These are phyloP conservation scores for Xenoacremonium recifei DNA, from an alignment of 2,329 filamentous ascomycete genomes.

Conservation along the genomic window DNA sequence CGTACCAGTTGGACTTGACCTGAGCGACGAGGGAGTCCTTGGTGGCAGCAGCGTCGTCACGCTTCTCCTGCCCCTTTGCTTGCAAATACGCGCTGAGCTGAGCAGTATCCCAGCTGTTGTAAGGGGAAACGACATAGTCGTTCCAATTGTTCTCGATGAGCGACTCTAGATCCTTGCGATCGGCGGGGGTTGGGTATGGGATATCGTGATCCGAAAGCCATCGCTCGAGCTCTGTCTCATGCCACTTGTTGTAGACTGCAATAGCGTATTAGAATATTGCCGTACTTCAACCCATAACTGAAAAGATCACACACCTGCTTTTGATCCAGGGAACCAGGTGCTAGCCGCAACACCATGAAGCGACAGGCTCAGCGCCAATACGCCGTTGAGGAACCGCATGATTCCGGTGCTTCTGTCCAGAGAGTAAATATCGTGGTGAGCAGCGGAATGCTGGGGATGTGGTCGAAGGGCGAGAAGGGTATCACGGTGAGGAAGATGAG, in stretches of 20 bases:
- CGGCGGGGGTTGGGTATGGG: conserved; percentile 83
- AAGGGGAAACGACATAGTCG: conserved; percentile 68
- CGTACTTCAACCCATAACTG: too few species aligned
- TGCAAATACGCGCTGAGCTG: conserved; percentile 68
- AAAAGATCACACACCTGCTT: conserved; percentile 63
- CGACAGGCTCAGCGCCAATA: conserved; percentile 71
- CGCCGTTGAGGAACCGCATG: conserved; percentile 76
- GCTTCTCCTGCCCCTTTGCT: conserved; percentile 67
- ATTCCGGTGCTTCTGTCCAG: conserved; percentile 22
- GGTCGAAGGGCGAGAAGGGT: background rate
- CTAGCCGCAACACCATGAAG: conserved; percentile 69
- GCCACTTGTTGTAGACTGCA: conserved; percentile 96
- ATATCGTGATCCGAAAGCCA: conserved; percentile 94
- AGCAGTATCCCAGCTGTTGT: conserved; percentile 71
- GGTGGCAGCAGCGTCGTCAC: conserved; percentile 64
- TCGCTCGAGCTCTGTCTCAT: conserved; percentile 93
- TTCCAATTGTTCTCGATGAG: conserved; percentile 93
- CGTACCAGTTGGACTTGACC: conserved; percentile 73
- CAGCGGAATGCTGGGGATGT: too few species aligned
- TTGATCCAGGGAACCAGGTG: conserved; percentile 75
- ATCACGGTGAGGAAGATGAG: background rate
- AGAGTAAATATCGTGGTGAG: background rate
- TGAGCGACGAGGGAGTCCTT: conserved; percentile 67
- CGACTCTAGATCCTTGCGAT: conserved; percentile 91
- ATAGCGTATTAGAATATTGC: too few species aligned